A percentile compares a stretch with the other conserved stretches of the same genome.
These are phyloP conservation scores for Astrocystis sublimbata DNA, from an alignment of 495 filamentous ascomycete species.

Conservation along the genomic window DNA sequence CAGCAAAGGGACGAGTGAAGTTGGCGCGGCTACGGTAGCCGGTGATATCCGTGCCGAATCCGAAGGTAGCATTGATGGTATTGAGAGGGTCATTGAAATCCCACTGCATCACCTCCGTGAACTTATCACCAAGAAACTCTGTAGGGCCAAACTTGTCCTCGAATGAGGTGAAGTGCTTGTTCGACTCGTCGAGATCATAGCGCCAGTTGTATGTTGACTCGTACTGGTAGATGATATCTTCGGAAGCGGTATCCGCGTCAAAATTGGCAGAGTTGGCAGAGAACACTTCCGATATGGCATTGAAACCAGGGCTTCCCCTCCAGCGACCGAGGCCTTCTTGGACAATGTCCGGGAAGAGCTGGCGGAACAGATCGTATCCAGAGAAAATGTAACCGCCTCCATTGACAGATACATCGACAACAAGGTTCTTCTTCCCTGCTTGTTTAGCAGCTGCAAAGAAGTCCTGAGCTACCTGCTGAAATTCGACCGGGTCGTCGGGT, in stretches of 20 bases:
- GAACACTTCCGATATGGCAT: slow-evolving; percentile 33
- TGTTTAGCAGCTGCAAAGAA: slow-evolving; percentile 42
- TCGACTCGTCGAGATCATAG: slow-evolving; percentile 38
- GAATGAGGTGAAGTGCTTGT: slow-evolving; percentile 38
- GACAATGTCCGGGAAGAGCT: slow-evolving; percentile 45
- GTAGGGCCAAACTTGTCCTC: slow-evolving; percentile 41
- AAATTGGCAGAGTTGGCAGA: slow-evolving; percentile 33
- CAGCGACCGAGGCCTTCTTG: slow-evolving; percentile 36
- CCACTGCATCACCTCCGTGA: slow-evolving; percentile 43
- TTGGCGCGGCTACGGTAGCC: slow-evolving; percentile 43
- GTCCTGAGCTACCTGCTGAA: slow-evolving; percentile 43
- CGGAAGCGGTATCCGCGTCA: slow-evolving; percentile 30
- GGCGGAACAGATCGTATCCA: slow-evolving; percentile 48
- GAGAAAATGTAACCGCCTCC: slow-evolving; percentile 52
- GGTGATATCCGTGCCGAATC: slow-evolving; percentile 43
- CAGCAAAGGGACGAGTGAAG: slow-evolving; percentile 45
- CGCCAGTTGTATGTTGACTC: slow-evolving; percentile 41
- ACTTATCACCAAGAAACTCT: slow-evolving; percentile 32
- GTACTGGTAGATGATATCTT: slow-evolving; percentile 27
- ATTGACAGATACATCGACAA: slow-evolving; percentile 57
- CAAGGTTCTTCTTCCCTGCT: slow-evolving; percentile 50
- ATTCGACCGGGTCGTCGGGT: slow-evolving; percentile 28
- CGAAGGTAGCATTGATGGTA: slow-evolving; percentile 41
- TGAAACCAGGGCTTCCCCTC: slow-evolving; percentile 36
- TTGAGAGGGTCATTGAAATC: slow-evolving; percentile 40